phyloP scores from a whole-genome alignment of 2,329 filamentous ascomycete species.

The Pseudogymnoascus verrucosus region DNA sequence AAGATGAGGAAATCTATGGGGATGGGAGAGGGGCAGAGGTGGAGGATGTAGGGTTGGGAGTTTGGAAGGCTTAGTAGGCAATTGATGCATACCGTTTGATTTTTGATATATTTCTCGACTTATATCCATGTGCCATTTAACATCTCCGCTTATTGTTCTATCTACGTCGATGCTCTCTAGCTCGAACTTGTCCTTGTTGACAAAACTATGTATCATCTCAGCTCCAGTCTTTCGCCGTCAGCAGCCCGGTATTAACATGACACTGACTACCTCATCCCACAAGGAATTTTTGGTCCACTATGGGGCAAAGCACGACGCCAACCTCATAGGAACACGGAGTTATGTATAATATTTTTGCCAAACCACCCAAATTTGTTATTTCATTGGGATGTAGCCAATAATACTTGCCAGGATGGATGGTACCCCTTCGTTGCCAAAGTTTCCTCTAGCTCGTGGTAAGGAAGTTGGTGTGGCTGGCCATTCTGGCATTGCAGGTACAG shows the following conservation, averaged over 20 bases:
- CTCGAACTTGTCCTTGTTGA: not conserved
- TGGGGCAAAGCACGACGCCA: not conserved
- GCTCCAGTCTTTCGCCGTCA: not conserved
- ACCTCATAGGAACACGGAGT: not conserved
- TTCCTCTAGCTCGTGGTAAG: not conserved
- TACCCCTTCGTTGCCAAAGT: not conserved
- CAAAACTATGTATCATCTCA: not conserved
- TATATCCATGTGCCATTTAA: not conserved
- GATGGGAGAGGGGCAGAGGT: not conserved
- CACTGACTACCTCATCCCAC: not conserved
- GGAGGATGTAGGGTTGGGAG: not conserved
- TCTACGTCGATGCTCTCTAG: not conserved
- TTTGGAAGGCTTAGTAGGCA: constrained; percentile 8
- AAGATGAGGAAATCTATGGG: not conserved
- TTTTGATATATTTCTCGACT: not conserved
- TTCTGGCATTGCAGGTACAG: not conserved
- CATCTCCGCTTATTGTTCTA: not conserved
- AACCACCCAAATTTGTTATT: not conserved
- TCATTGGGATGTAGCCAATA: not conserved
- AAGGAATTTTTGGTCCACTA: not conserved
- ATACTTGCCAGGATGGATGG: not conserved
- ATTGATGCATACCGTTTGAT: constrained; percentile 8
- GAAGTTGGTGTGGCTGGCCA: not conserved
- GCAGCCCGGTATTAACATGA: not conserved
- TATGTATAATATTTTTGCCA: not conserved